Base-by-base conservation (phyloP, 2,329 filamentous ascomycete genomes). In the Tricladium varicosporioides region DNA sequence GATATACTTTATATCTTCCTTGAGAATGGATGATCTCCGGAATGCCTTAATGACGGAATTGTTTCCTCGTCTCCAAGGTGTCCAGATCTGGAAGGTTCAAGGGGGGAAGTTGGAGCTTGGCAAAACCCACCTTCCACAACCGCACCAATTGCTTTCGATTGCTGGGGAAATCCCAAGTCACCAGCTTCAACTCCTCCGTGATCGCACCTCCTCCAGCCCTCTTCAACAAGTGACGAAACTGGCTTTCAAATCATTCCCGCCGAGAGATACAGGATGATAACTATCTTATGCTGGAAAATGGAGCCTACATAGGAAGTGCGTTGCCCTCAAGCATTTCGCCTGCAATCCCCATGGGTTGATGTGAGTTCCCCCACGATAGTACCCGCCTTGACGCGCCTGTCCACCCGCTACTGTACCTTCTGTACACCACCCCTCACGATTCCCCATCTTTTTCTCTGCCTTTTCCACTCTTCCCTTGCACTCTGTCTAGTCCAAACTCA, bases 391-490 rank as follows among this genome's bases (percentile, higher is more conserved):
- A 27, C 22, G 22, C 7, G 36, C n/a, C 36, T 40, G 11, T 11
- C 36, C 10, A 13, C n/a, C 36, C 36, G 11, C 36, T 40, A 40
- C 36, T 40, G 36, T 40, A 40, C 36, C 22, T 27, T 13, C 4
- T 40, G 36, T 40, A n/a, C 36, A 40, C n/a, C 36, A 40, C 36
- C 36, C 36, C 36, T 40, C 36, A 40, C n/a, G 4, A 40, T 48
- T 10, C 51, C 51, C 51, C 51, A 48, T 53, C 31, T 46, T 56
- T 51, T 46, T 51, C 36, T 27, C 42, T 56, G 48, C 53, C 53
- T 56, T 56, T 56, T 56, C 53, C 53, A 56, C 53, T 56, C 48
- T 42, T 32, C 48, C 53, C 53, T 51, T 56, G 53, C 53, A 47
- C 3, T 13, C 14, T 42, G 31, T 18, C 15, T 18, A 18, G 31